Percentiles rank a stretch among this genome's conserved stretches.
These are phyloP conservation scores for Aspergillus campestris DNA, from an alignment of 495 filamentous ascomycete species.

Conservation along the genomic window DNA sequence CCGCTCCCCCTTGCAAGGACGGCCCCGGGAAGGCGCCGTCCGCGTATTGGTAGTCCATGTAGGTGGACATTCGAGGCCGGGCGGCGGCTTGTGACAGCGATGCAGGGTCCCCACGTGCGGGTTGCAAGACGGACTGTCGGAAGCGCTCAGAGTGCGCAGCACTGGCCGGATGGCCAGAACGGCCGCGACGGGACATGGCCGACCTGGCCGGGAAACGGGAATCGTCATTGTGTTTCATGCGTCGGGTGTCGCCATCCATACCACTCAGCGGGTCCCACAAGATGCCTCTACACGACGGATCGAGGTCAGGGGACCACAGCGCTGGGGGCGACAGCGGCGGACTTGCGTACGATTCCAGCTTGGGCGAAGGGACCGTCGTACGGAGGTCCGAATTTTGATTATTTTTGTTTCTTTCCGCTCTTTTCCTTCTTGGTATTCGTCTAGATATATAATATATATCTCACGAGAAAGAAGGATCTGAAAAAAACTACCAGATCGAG, in stretches of 20 bases:
- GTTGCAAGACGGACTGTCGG: slow-evolving; percentile 24
- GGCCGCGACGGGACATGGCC: slow-evolving; percentile 17
- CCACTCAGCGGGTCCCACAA: slow-evolving; percentile 38
- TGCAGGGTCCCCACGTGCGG: slow-evolving; percentile 28
- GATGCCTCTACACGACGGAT: slow-evolving; percentile 34
- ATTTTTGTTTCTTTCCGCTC: slow-evolving; percentile 2
- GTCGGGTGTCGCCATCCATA: slow-evolving; percentile 65
- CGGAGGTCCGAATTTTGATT: background rate
- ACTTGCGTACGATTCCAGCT: slow-evolving; percentile 53
- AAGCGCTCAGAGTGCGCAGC: slow-evolving; percentile 26
- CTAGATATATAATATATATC: slow-evolving; percentile 2
- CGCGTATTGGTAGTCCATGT: slow-evolving; percentile 39
- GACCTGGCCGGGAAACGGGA: slow-evolving; percentile 25
- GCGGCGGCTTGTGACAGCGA: slow-evolving; percentile 28
- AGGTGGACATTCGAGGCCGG: slow-evolving; percentile 24
- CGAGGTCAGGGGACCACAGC: slow-evolving; percentile 41
- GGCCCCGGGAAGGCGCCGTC: slow-evolving; percentile 28
- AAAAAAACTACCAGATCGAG: too few relatives aligned
- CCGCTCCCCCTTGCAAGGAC: slow-evolving; percentile 31
- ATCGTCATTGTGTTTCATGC: slow-evolving; percentile 61
- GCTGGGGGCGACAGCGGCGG: slow-evolving; percentile 51
- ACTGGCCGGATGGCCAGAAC: slow-evolving; percentile 8
- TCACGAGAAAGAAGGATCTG: background rate
- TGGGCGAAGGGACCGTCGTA: slow-evolving; percentile 21
- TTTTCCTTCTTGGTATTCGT: slow-evolving; percentile 5